Conservation (phyloP, 345 rosid species). For the Cardamine chenopodiifolia region DNA sequence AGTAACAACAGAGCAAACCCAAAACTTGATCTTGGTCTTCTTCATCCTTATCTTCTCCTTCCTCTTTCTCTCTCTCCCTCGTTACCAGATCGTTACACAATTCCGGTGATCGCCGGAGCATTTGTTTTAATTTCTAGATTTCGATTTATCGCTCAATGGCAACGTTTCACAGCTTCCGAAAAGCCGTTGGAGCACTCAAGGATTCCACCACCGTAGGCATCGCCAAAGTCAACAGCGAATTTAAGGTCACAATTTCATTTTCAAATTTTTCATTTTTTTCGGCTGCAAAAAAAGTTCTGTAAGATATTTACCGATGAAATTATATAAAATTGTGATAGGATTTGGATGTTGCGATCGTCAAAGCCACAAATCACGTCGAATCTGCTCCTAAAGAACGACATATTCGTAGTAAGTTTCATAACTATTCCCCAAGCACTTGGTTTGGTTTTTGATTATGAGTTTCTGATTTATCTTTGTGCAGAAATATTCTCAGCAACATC, state of each 20-base stretch:
- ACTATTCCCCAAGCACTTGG: background rate
- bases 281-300: background rate
- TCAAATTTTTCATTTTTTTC: background rate
- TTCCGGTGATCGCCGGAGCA: slow-evolving; percentile 10
- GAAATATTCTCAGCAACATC: slow-evolving; percentile 87
- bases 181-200: slow-evolving; percentile 92
- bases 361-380: slow-evolving; percentile 94
- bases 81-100: slow-evolving; percentile 8
- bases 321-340: slow-evolving; percentile 52
- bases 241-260: slow-evolving; percentile 58
- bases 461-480: slow-evolving; percentile 42
- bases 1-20: slow-evolving; percentile 30
- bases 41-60: background rate
- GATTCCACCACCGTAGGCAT: slow-evolving; percentile 93
- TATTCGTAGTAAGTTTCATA: slow-evolving; percentile 60
- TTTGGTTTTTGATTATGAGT: slow-evolving; percentile 16
- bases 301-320: background rate
- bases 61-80: background rate
- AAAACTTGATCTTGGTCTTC: slow-evolving; percentile 31
- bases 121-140: background rate
- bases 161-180: slow-evolving; percentile 67
- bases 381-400: slow-evolving; percentile 88
- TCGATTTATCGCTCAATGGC: slow-evolving; percentile 18
- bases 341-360: slow-evolving; percentile 91
- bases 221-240: slow-evolving; percentile 96